Evolutionary conservation across 257 asterid genomes (phyloP).

Genomic region (Penstemon barbatus): DNA sequence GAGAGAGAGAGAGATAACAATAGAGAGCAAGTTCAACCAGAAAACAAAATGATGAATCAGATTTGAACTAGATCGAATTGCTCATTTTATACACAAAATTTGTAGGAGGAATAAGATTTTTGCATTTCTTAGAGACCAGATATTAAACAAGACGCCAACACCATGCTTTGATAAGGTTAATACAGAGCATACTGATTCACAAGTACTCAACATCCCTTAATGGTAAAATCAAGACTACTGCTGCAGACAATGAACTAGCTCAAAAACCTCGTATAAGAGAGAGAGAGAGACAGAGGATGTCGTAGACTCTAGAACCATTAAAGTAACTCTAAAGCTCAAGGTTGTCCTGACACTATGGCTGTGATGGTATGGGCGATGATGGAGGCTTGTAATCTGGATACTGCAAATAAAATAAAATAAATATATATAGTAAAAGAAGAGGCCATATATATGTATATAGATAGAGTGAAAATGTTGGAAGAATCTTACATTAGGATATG

Average conservation of each 20-base stretch:
- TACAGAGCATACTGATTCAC: neutral
- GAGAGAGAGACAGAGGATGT: neutral
- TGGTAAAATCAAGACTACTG: neutral
- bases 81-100: too few species aligned
- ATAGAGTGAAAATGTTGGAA: neutral
- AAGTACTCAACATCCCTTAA: neutral
- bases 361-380: slow-evolving; percentile 87
- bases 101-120: too few species aligned
- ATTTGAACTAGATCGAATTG: too few species aligned
- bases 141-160: neutral
- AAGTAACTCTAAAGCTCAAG: neutral
- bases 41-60: too few species aligned
- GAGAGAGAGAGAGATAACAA: too few species aligned
- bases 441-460: neutral
- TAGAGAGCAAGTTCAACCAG: too few species aligned
- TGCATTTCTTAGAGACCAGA: too few species aligned
- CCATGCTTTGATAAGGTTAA: neutral
- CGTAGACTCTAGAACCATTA: neutral
- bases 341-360: slow-evolving; percentile 43
- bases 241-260: neutral
- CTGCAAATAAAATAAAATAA: slow-evolving; percentile 43
- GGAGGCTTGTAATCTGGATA: slow-evolving; percentile 98
- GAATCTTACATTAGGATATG: slow-evolving; percentile 74
- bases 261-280: slow-evolving; percentile 28
- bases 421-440: neutral